Evolutionary conservation across 345 rosid genomes (phyloP).

Genomic region (Zanthoxylum bungeanum): DNA sequence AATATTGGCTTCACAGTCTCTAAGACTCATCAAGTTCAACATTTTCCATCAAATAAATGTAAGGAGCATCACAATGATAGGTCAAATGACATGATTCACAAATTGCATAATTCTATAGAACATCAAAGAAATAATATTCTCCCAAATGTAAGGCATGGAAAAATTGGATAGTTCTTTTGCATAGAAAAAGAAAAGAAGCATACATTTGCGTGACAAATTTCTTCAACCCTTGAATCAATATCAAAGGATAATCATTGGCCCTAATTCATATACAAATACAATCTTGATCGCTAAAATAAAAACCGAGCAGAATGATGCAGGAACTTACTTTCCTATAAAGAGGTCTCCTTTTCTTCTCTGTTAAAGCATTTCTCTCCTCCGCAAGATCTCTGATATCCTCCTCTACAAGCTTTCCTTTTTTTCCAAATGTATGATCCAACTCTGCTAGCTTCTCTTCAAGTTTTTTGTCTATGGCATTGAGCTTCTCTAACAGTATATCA

Average conservation of each 20-base stretch:
- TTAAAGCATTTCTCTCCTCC: constrained; percentile 90
- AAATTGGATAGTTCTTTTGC: neutral
- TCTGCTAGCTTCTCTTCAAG: constrained; percentile 83
- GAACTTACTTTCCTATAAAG: constrained; percentile 70
- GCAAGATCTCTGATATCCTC: constrained; percentile 92
- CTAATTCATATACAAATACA: neutral
- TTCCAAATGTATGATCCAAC: constrained; percentile 90
- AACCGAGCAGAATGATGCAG: neutral
- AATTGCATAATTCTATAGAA: neutral
- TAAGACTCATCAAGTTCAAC: neutral
- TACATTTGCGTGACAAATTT: neutral
- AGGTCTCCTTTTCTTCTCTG: constrained; percentile 80
- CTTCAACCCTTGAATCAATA: neutral
- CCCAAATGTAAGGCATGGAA: no score
- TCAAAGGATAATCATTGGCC: neutral
- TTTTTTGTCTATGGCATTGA: constrained; percentile 73
- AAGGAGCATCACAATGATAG: neutral
- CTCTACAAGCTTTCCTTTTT: constrained; percentile 83
- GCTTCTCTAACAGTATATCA: constrained; percentile 65
- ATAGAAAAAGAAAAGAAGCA: neutral
- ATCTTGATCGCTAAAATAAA: neutral
- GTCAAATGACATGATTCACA: neutral
- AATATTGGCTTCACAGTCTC: no score
- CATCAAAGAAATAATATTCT: no score
- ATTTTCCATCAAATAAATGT: neutral